A percentile compares a stretch with the other conserved stretches of the same genome.
These are phyloP conservation scores for Ophiostoma australiae DNA, from an alignment of 2,329 filamentous ascomycete species.

Conservation along the genomic window DNA sequence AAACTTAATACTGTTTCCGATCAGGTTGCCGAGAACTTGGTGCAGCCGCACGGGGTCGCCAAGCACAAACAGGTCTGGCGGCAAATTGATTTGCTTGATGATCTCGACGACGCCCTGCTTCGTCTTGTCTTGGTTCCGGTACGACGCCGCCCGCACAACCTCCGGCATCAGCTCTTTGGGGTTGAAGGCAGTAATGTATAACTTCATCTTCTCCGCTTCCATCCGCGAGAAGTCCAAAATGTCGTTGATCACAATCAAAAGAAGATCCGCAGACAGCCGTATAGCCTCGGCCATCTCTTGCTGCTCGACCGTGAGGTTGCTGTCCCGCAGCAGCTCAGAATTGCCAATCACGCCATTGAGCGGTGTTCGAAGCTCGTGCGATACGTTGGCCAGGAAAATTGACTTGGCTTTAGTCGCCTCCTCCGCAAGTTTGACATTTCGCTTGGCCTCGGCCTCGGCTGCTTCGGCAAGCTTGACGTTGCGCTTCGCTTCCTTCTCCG, in stretches of 20 bases:
- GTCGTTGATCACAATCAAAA: conserved; percentile 86
- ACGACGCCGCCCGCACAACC: conserved; percentile 61
- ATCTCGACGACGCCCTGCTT: conserved; percentile 60
- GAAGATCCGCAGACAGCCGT: conserved; percentile 74
- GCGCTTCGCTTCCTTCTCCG: conserved; percentile 69
- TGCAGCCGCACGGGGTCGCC: conserved; percentile 63
- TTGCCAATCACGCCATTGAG: conserved; percentile 88
- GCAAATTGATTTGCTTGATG: conserved; percentile 64
- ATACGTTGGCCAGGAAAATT: conserved; percentile 75
- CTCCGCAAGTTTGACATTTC: conserved; percentile 66
- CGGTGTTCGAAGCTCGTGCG: conserved; percentile 74
- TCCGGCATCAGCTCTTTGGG: conserved; percentile 63
- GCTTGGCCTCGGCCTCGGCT: conserved; percentile 73
- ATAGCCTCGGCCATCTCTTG: conserved; percentile 84
- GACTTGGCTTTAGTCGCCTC: conserved; percentile 79
- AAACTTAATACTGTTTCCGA: conserved; percentile 92
- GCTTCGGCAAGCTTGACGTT: conserved; percentile 82
- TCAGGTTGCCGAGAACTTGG: conserved; percentile 72
- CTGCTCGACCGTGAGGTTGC: conserved; percentile 68
- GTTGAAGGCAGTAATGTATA: conserved; percentile 66
- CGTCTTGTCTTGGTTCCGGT: conserved; percentile 60
- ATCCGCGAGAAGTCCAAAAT: conserved; percentile 84
- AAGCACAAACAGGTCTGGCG: conserved; percentile 65
- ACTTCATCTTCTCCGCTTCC: conserved; percentile 80
- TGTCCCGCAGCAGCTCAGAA: conserved; percentile 75